Evolutionary conservation across 106 monocot species (phyloP), one percentile per base, ranked within the genome.

Genomic region (Amphibolis antarctica): DNA sequence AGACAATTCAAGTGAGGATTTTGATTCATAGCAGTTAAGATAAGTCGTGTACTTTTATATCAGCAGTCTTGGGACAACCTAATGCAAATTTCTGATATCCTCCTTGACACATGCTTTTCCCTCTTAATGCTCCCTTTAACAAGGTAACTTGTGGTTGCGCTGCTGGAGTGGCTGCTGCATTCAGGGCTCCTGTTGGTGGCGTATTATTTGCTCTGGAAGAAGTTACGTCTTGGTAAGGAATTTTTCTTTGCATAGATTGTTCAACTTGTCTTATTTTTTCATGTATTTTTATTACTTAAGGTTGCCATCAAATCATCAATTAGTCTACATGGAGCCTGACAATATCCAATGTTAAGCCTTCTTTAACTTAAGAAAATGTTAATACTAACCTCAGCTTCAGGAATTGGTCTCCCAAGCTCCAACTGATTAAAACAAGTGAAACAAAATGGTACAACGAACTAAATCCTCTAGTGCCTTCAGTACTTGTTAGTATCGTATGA

Each of bases 111-210:
- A 19, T 53, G 23, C 28, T 57, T 15, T 25, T n/a, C 20, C 5
- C 49, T 24, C 53, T 44, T 66, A 28, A 56, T 27, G 63, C 55
- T 69, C 22, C 63, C 55, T 42, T 85, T 79, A 23, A 50, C 75
- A 79, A 94, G 96, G 96, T 96, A 54, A 96, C 96, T 48, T 96
- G 96, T 73, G 90, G 96, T 71, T 96, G 96, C 82, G 96, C 96
- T 67, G 96, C 96, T 68, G 96, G 96, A 9, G 96, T 96, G 71
- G 83, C 90, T 82, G 96, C 96, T 70, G 96, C 96, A 17, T 96
- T 96, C 70, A 79, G 96, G 75, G 89, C 96, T 82, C 96, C 96
- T 24, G 96, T 96, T 74, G 96, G 96, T 42, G 96, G 96, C 12
- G 96, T 96, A 9, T 69, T 96, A 22, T 96, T 96, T 84, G 96